Base-by-base conservation (phyloP, 2,329 filamentous ascomycete genomes). In the Cercospora beticola region DNA sequence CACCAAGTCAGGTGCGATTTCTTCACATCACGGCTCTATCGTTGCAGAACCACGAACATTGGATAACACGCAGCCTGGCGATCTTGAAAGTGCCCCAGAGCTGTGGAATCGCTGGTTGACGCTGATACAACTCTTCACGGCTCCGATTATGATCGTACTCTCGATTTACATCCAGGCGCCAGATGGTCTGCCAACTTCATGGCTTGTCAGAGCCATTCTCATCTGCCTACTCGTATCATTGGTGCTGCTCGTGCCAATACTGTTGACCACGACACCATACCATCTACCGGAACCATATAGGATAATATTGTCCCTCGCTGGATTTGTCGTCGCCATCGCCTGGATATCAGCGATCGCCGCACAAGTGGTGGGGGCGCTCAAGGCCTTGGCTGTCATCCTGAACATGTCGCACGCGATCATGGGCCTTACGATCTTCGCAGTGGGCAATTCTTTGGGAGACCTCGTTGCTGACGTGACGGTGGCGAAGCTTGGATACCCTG, bases 301-400 rank as follows among this genome's bases (percentile, higher is more conserved):
- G 68, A 90, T 90, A 60, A 77, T 94, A 26, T 85, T 98, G 57
- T 97, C 93, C 77, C 92, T 97, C 76, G 83, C 96, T 40, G 95
- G 96, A 6, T 99, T 99, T 77, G 83, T 91, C 8, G 96, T 98
- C 68, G 89, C 91, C 70, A 95, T 98, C 67, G 91, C 92, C 26
- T 99, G 96, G 95, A 97, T 98, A 74, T 95, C 93, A 46, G 95
- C 93, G 1, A 93, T 99, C 74, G 94, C 95, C 1, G 92, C 93
- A 40, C 94, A 99, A 82, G 95, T 99, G 5, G 95, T 99, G 5
- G 94, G 93, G 33, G 91, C 97, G 5, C 86, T 99, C 71, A 98
- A 99, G 81, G 91, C 95, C 0, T 84, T 98, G 60, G 95, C 95
- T 8, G 92, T 98, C 31, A 92, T 99, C 62, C 83, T 97, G 66